Conservation (phyloP, 257 asterid species). For the Ajuga chamaepitys region DNA sequence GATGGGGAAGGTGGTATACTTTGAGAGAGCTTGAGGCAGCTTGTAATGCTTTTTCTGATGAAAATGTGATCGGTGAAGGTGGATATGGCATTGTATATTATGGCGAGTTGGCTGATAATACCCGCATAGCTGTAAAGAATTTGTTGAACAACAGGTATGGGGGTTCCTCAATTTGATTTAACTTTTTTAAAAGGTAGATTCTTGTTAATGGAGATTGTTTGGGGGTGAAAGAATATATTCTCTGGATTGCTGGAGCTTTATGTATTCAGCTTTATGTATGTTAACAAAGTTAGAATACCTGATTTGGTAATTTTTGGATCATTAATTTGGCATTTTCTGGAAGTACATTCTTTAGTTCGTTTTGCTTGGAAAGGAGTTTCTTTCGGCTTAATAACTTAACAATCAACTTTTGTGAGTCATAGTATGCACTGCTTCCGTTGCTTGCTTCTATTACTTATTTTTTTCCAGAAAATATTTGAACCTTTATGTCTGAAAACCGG, state of each 20-base stretch:
- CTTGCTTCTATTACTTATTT: background rate
- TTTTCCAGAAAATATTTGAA: background rate
- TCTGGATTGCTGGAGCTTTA: background rate
- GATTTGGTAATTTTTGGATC: background rate
- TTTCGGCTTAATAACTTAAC: background rate
- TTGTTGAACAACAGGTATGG: conserved; percentile 75
- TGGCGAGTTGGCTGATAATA: conserved; percentile 68
- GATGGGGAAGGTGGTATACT: conserved; percentile 99
- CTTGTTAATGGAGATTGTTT: background rate
- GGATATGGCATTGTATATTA: conserved; percentile 91
- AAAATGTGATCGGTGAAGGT: conserved; percentile 94
- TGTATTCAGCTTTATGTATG: background rate
- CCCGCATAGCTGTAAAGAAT: conserved; percentile 79
- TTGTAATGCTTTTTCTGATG: conserved; percentile 80
- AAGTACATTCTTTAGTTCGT: background rate
- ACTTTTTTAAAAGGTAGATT: background rate
- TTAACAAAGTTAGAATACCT: background rate
- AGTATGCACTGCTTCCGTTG: background rate
- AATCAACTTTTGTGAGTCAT: background rate
- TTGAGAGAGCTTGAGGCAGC: conserved; percentile 96
- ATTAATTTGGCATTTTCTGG: background rate
- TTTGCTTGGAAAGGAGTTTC: background rate
- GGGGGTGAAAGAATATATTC: background rate
- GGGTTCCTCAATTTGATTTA: background rate
- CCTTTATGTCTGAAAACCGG: background rate